Percentiles rank a stretch among this genome's conserved stretches.
Evolutionary conservation across 2,329 filamentous ascomycete genomes (phyloP).

Genomic region (Paracamarosporium sp.): DNA sequence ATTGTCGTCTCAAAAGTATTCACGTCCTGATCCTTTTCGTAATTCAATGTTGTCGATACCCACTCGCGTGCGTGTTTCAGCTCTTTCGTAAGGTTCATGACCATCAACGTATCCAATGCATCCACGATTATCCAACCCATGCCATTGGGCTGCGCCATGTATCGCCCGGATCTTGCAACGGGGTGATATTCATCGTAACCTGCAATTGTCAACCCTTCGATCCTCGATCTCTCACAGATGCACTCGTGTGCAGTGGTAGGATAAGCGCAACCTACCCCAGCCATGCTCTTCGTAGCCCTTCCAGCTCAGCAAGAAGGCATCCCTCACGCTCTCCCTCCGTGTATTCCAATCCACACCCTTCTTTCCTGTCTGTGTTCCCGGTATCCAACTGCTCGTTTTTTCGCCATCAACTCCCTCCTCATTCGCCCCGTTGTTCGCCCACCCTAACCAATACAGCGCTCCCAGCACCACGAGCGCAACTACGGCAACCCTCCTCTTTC

Average conservation of each 20-base stretch:
- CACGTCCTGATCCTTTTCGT: slow-evolving; percentile 92
- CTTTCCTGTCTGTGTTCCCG: slow-evolving; percentile 36
- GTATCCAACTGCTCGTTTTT: slow-evolving; percentile 35
- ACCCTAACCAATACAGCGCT: slow-evolving; percentile 74
- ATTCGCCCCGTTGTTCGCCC: slow-evolving; percentile 37
- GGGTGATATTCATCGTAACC: slow-evolving; percentile 87
- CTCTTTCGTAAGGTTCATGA: slow-evolving; percentile 94
- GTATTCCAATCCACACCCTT: slow-evolving; percentile 72
- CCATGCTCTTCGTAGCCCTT: slow-evolving; percentile 90
- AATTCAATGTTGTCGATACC: slow-evolving; percentile 80
- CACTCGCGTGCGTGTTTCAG: slow-evolving; percentile 86
- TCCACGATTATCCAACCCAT: slow-evolving; percentile 99
- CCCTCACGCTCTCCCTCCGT: slow-evolving; percentile 80
- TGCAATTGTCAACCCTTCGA: slow-evolving; percentile 16
- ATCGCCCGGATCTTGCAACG: slow-evolving; percentile 74
- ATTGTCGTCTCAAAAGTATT: slow-evolving; percentile 99
- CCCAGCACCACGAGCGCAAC: slow-evolving; percentile 62
- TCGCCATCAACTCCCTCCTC: slow-evolving; percentile 42
- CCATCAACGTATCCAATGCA: slow-evolving; percentile 92
- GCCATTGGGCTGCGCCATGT: slow-evolving; percentile 83
- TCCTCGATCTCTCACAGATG: background rate
- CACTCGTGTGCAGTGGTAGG: slow-evolving; percentile 21
- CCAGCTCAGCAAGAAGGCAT: slow-evolving; percentile 92
- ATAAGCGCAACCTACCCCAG: slow-evolving; percentile 74
- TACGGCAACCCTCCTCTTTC: slow-evolving; percentile 66